Percentiles rank a stretch among this genome's conserved stretches.
phyloP scores from a whole-genome alignment of 768 basidiomycete species.

The Ramaria rubella region DNA sequence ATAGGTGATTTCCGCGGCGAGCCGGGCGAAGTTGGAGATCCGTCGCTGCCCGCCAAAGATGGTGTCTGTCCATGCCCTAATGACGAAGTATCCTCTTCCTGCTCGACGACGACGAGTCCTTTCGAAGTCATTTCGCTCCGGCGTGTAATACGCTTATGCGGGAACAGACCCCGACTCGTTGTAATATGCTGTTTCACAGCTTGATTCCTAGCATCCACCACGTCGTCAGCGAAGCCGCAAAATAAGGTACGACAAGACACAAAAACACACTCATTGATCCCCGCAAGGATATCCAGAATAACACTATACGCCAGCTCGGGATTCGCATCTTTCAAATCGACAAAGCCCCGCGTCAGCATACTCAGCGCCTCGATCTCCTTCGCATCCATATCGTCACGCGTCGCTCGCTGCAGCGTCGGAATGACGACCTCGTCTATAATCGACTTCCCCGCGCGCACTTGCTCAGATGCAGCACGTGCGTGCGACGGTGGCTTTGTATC shows the following conservation, averaged over 20 bases:
- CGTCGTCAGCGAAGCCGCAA: slow-evolving; percentile 8
- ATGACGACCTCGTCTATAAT: slow-evolving; percentile 83
- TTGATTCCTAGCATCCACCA: slow-evolving; percentile 48
- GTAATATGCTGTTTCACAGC: slow-evolving; percentile 79
- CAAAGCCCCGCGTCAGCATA: slow-evolving; percentile 85
- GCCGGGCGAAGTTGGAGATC: slow-evolving; percentile 30
- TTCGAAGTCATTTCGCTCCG: slow-evolving; percentile 81
- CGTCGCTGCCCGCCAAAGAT: background rate
- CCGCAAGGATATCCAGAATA: slow-evolving; percentile 82
- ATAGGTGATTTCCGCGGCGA: slow-evolving; percentile 78
- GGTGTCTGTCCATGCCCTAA: background rate
- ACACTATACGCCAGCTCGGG: slow-evolving; percentile 82
- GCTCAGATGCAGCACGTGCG: slow-evolving; percentile 48
- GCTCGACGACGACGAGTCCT: slow-evolving; percentile 78
- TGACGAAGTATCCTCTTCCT: slow-evolving; percentile 57
- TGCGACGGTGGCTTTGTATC: slow-evolving; percentile 43
- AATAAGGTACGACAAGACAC: background rate
- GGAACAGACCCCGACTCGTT: slow-evolving; percentile 72
- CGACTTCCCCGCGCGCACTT: slow-evolving; percentile 53
- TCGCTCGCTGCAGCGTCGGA: slow-evolving; percentile 54
- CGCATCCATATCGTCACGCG: slow-evolving; percentile 66
- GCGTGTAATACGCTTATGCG: slow-evolving; percentile 70
- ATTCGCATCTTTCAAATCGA: slow-evolving; percentile 76
- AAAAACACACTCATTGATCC: slow-evolving; percentile 78
- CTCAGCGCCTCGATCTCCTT: slow-evolving; percentile 82